phyloP scores from a whole-genome alignment of 2,329 filamentous ascomycete species.

The Penicillium sp. region DNA sequence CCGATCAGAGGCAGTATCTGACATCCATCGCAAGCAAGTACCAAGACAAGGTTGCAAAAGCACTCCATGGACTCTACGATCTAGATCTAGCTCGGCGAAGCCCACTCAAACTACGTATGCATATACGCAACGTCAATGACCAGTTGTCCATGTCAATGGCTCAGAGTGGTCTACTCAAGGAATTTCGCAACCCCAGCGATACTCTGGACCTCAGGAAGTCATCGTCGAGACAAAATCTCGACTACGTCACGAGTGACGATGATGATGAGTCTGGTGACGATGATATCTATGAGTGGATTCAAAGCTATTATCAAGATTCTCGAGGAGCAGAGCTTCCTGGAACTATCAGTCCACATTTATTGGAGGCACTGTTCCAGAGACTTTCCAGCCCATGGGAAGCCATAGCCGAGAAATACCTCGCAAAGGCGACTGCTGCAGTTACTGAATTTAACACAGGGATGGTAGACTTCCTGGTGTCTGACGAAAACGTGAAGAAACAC shows the following conservation, averaged over 20 bases:
- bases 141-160: constrained; percentile 10
- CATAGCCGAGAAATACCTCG: neutral
- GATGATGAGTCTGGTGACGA: neutral
- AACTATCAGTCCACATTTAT: constrained; percentile 16
- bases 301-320: constrained; percentile 12
- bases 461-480: neutral
- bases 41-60: constrained; percentile 11
- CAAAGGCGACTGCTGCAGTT: constrained; percentile 1
- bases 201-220: too few species aligned
- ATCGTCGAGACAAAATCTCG: neutral
- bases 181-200: constrained; percentile 6
- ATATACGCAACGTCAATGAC: constrained; percentile 11
- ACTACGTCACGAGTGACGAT: neutral
- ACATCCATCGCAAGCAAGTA: constrained; percentile 11
- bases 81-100: constrained; percentile 3
- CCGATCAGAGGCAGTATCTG: constrained; percentile 17
- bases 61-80: constrained; percentile 14
- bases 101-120: constrained; percentile 16
- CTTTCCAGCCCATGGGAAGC: constrained; percentile 15
- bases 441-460: neutral
- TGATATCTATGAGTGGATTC: constrained; percentile 19
- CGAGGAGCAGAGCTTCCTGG: constrained; percentile 20
- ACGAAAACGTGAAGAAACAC: constrained; percentile 1
- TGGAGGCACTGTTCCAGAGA: constrained; percentile 17
- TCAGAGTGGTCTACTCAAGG: constrained; percentile 6